These are phyloP conservation scores for Leccinum fuscescens DNA, from an alignment of 1,284 basidiomycete species.

Conservation along the genomic window DNA sequence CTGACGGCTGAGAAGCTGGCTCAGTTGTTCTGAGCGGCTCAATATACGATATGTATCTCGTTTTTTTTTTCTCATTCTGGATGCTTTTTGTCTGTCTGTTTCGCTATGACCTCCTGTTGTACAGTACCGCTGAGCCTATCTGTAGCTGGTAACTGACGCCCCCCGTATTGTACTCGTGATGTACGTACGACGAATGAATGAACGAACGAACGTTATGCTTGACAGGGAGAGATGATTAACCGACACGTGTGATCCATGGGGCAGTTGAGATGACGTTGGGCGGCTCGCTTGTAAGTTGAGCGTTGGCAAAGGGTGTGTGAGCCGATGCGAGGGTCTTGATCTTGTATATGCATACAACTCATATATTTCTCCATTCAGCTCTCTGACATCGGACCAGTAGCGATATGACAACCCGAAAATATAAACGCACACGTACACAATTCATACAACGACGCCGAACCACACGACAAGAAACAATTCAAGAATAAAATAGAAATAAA, in stretches of 20 bases:
- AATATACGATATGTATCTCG: not conserved
- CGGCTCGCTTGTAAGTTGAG: not conserved
- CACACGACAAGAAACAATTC: not conserved
- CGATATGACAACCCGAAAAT: not conserved
- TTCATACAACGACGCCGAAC: not conserved
- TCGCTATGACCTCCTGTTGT: not conserved
- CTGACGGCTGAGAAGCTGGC: constrained; percentile 21
- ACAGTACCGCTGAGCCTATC: not conserved
- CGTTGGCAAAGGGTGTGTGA: not conserved
- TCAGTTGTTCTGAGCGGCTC: constrained; percentile 16
- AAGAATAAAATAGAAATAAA: not conserved
- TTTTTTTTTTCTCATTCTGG: not conserved
- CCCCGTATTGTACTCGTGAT: not conserved
- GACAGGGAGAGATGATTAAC: not conserved
- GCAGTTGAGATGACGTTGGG: not conserved
- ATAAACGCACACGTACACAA: not conserved
- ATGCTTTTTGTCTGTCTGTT: not conserved
- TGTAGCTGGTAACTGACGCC: not conserved
- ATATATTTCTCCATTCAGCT: constrained; percentile 1
- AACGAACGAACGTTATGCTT: not conserved
- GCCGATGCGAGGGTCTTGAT: not conserved
- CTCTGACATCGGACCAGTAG: no score
- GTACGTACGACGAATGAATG: not conserved
- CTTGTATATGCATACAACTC: not conserved
- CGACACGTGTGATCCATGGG: not conserved